Evolutionary conservation across 441 rosid species (phyloP), one percentile per base, ranked within the genome.

Genomic region (Pelargonium australe): DNA sequence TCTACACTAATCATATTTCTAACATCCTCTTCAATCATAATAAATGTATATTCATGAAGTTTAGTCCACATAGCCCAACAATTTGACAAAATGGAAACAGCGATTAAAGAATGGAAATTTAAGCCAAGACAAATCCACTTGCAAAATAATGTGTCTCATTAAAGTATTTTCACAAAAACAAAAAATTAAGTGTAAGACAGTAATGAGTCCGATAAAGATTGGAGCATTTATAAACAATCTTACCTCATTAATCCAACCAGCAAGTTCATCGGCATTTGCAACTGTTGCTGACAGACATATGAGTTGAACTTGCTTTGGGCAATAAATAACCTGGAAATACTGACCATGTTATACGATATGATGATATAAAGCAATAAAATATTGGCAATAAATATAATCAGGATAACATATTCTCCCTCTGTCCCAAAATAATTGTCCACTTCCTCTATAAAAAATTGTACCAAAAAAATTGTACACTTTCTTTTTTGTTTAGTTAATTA

Each of bases 181-280:
- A 47, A 47, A 47, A 47, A 61, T 23, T 6, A 0, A 25, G 9
- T 61, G 40, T 28, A 61, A 61, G 64, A 61, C 14, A n/a, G 17
- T 10, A 44, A 44, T 23, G 7, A 14, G 51, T 16, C 5, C 55
- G 60, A 1, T 19, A 65, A 68, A 58, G 3, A 69, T 28, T 63
- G n/a, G 10, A 70, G 13, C 11, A 71, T 64, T 47, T 57, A 71
- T 7, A 55, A 44, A 61, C 43, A 60, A 41, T 31, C 72, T 72
- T 85, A 94, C 99, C 96, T 94, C 91, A 63, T 84, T 79, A 73
- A 94, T 94, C 99, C 97, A 94, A 60, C 99, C 99, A 82, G 91
- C 90, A 69, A 94, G 80, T 82, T 94, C 99, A 73, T 94, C 92
- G n/a, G 99, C 85, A 69, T 94, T 94, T 74, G 95, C 96, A 70